phyloP scores from a whole-genome alignment of 1,139 yeast species.

The Taphrina sp. region DNA sequence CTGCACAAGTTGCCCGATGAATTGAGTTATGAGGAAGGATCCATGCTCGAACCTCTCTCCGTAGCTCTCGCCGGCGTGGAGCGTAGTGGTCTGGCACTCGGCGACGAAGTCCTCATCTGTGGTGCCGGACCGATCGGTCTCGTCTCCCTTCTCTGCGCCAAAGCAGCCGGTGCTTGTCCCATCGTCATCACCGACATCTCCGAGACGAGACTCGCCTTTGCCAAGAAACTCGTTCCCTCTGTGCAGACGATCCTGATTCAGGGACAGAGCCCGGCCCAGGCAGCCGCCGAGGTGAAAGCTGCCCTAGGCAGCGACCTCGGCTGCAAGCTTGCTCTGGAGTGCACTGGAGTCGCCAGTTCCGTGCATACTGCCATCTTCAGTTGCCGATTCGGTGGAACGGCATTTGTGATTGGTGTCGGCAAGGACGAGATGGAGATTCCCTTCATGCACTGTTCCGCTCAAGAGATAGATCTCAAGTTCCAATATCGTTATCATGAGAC shows the following conservation, averaged over 20 bases:
- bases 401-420: conserved; percentile 71
- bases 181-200: conserved; percentile 65
- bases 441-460: conserved; percentile 62
- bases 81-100: conserved; percentile 64
- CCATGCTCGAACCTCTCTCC: conserved; percentile 80
- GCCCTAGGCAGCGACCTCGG: conserved; percentile 47
- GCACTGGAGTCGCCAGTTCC: conserved; percentile 67
- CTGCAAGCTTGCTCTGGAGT: conserved; percentile 64
- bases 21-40: conserved; percentile 78
- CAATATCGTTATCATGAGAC: conserved; percentile 80
- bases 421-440: conserved; percentile 63
- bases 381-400: conserved; percentile 58
- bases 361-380: conserved; percentile 58
- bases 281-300: conserved; percentile 45
- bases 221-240: conserved; percentile 57
- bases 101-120: conserved; percentile 72
- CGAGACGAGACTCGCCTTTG: conserved; percentile 60
- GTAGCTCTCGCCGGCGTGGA: conserved; percentile 84
- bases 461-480: conserved; percentile 68
- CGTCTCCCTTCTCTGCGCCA: conserved; percentile 72
- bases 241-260: conserved; percentile 59
- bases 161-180: conserved; percentile 75
- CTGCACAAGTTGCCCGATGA: conserved; percentile 70
- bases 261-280: conserved; percentile 42
- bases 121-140: conserved; percentile 96